Evolutionary conservation across 331 rosid genomes (phyloP), one percentile per base, ranked within the genome.

Genomic region (Telfairia occidentalis): DNA sequence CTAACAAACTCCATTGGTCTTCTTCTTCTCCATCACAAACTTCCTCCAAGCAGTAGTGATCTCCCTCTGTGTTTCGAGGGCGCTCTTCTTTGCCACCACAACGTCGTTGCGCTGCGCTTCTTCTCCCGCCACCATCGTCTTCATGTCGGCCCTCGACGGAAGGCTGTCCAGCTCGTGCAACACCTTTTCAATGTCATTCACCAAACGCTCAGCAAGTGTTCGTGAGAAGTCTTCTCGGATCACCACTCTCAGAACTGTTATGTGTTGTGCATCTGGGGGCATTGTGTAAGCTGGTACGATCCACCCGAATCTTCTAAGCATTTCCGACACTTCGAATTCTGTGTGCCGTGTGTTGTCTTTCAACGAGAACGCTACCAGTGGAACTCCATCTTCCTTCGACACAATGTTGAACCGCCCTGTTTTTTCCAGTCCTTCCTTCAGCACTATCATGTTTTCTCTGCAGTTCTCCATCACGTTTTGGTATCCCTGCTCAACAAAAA

Each of bases 241-340:
- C 21, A 92, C 97, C 1, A 89, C 96, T 1, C 97, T 91, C 6
- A 92, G 81, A 55, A 92, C 97, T 0, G 97, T 92, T 34, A 92
- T 54, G 42, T 86, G 90, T 30, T 92, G 90, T 0, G 97, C 96
- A 18, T 92, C 86, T 0, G 97, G 86, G 0, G 97, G 94, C 97
- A 92, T 92, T 40, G 92, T 92, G 87, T 92, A 92, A 11, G 97
- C 97, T 0, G 97, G 97, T 38, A 92, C 92, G 0, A 92, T 92
- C 97, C 97, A 92, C 0, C 97, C 97, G 30, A 80, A 89, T 34
- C 97, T 92, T 7, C 97, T 65, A 32, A 92, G 73, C 53, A 79
- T 18, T 71, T 92, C 94, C 0, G 97, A 88, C 19, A 92, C 82
- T 69, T 92, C 94, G 30, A 92, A 92, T 58, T 92, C 97, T 2